A percentile compares a stretch with the other conserved stretches of the same genome.
These are phyloP conservation scores for Diutina neorugosa DNA, from an alignment of 1,139 yeast genomes.

Conservation along the genomic window DNA sequence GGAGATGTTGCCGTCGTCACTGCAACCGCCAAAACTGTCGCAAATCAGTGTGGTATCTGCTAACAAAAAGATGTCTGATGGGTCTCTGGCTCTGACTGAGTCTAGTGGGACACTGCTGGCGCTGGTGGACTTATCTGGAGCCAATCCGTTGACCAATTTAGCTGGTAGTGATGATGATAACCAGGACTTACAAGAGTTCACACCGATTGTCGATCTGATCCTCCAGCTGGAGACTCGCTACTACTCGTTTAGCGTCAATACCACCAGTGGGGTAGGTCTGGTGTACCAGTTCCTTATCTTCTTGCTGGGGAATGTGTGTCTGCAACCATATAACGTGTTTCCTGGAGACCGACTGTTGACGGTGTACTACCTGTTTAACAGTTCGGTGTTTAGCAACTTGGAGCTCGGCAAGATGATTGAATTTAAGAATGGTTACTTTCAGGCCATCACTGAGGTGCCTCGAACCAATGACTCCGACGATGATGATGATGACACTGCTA, in stretches of 20 bases:
- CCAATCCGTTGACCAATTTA: neutral
- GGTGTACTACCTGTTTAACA: slow-evolving; percentile 39
- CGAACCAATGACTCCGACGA: slow-evolving; percentile 8
- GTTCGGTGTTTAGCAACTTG: slow-evolving; percentile 22
- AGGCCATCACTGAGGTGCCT: slow-evolving; percentile 37
- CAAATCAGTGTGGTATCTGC: neutral
- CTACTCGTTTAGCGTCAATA: slow-evolving; percentile 34
- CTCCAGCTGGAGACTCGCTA: slow-evolving; percentile 27
- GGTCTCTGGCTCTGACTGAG: neutral
- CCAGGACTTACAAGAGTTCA: slow-evolving; percentile 29
- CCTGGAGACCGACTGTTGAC: slow-evolving; percentile 22
- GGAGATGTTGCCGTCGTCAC: neutral
- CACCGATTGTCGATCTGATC: slow-evolving; percentile 29
- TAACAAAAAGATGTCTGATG: neutral
- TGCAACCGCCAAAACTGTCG: neutral
- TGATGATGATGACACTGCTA: slow-evolving; percentile 18
- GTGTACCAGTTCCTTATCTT: slow-evolving; percentile 43
- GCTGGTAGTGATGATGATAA: neutral
- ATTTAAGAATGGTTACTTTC: slow-evolving; percentile 39
- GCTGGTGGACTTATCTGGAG: neutral
- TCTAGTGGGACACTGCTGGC: neutral
- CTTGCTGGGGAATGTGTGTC: slow-evolving; percentile 48
- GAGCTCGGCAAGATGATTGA: slow-evolving; percentile 20
- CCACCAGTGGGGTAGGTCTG: slow-evolving; percentile 33
- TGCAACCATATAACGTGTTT: slow-evolving; percentile 25